Evolutionary conservation across 2,329 filamentous ascomycete species (phyloP).

Genomic region (Hypoxylon sp.): DNA sequence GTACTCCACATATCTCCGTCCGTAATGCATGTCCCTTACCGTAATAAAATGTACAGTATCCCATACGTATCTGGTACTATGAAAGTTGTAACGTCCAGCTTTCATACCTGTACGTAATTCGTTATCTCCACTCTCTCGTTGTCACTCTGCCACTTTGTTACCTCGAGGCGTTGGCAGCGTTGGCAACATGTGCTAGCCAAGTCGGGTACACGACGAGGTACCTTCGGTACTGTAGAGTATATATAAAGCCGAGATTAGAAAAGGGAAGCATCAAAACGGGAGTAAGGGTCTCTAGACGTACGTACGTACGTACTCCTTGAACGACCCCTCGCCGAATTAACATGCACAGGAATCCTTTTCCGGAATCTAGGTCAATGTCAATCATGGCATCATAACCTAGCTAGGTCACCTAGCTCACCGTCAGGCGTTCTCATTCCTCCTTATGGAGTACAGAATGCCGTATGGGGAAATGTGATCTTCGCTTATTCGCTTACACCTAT

Average conservation of each 20-base stretch:
- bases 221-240: background rate
- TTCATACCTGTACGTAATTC: background rate
- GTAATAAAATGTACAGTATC: background rate
- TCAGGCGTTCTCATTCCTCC: constrained; percentile 4
- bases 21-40: background rate
- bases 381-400: background rate
- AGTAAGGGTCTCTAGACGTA: background rate
- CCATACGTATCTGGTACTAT: background rate
- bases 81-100: background rate
- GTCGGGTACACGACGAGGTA: background rate
- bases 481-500: constrained; percentile 17
- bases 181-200: background rate
- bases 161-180: background rate
- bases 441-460: constrained; percentile 12
- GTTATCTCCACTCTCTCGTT: background rate
- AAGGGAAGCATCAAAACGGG: background rate
- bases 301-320: background rate
- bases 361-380: constrained; percentile 4
- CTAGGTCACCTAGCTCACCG: background rate
- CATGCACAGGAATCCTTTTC: constrained; percentile 11
- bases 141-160: too few relatives aligned
- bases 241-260: background rate
- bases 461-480: constrained; percentile 29
- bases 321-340: background rate
- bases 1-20: background rate